phyloP scores from a whole-genome alignment of 2,329 filamentous ascomycete genomes.

The Diaporthe sp. region DNA sequence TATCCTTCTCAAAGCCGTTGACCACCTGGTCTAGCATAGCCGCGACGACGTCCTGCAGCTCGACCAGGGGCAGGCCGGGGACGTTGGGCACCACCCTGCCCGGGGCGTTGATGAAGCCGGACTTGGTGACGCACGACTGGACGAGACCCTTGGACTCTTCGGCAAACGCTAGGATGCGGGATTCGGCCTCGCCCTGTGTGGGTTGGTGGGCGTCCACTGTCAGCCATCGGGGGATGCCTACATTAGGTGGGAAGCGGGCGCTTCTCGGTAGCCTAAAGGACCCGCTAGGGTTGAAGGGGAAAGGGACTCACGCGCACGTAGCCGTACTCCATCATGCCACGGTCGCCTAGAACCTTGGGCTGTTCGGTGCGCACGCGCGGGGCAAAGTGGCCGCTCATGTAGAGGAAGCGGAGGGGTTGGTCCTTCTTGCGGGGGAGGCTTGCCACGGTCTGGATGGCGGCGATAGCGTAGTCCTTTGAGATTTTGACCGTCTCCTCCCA shows the following conservation, averaged over 20 bases:
- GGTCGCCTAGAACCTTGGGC: conserved; percentile 28
- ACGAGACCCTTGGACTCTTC: conserved; percentile 51
- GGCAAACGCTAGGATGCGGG: conserved; percentile 55
- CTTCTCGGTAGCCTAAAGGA: not conserved
- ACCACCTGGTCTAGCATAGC: conserved; percentile 59
- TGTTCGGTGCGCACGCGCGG: conserved; percentile 24
- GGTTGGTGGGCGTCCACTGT: not conserved
- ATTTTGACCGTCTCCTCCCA: conserved; percentile 34
- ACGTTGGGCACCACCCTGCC: conserved; percentile 36
- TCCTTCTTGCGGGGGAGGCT: not conserved
- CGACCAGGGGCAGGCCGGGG: conserved; percentile 8
- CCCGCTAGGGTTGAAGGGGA: not conserved
- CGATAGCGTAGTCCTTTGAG: conserved; percentile 29
- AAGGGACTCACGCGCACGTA: conserved; percentile 17
- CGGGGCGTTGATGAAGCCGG: conserved; percentile 56
- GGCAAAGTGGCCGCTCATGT: conserved; percentile 38
- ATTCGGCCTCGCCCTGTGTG: conserved; percentile 61
- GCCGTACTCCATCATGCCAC: conserved; percentile 27
- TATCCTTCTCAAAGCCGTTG: conserved; percentile 61
- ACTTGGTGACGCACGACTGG: conserved; percentile 55
- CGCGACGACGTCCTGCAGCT: conserved; percentile 47
- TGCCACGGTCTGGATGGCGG: conserved; percentile 5
- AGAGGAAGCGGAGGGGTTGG: conserved; percentile 49
- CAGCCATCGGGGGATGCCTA: not conserved
- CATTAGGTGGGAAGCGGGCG: not conserved